Conservation (phyloP, 495 filamentous ascomycete genomes). For the Podospora fimiseda region DNA sequence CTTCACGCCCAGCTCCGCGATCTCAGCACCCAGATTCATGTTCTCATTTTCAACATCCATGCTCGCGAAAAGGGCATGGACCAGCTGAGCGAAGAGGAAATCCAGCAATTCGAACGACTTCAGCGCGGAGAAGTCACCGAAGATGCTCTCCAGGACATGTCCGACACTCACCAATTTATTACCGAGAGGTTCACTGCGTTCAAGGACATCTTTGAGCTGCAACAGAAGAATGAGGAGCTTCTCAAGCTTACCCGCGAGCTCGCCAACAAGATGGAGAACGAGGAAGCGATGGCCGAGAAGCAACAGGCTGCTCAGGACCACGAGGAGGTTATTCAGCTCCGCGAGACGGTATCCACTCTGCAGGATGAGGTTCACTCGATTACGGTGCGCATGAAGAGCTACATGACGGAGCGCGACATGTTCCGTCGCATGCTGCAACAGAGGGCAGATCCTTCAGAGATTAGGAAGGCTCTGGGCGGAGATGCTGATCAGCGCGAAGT, state of each 20-base stretch:
- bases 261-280: slow-evolving; percentile 83
- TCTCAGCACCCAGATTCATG: slow-evolving; percentile 80
- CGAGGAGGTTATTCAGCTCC: slow-evolving; percentile 63
- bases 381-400: slow-evolving; percentile 76
- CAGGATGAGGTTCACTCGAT: slow-evolving; percentile 70
- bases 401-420: slow-evolving; percentile 92
- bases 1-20: slow-evolving; percentile 85
- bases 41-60: slow-evolving; percentile 77
- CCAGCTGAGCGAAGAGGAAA: slow-evolving; percentile 59
- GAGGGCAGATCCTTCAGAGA: slow-evolving; percentile 52
- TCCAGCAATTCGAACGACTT: slow-evolving; percentile 61
- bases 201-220: slow-evolving; percentile 75
- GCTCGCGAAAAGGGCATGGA: slow-evolving; percentile 71
- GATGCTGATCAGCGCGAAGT: slow-evolving; percentile 40
- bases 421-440: slow-evolving; percentile 89
- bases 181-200: slow-evolving; percentile 75
- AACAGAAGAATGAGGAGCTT: slow-evolving; percentile 80
- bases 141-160: slow-evolving; percentile 60
- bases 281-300: slow-evolving; percentile 68
- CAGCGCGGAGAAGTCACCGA: slow-evolving; percentile 58
- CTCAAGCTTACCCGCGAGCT: slow-evolving; percentile 75
- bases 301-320: slow-evolving; percentile 63
- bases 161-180: slow-evolving; percentile 79
- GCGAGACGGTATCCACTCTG: slow-evolving; percentile 54
- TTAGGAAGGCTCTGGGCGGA: slow-evolving; percentile 58